Conservation (phyloP, 306 rosid genomes). For the Oemleria cerasiformis region DNA sequence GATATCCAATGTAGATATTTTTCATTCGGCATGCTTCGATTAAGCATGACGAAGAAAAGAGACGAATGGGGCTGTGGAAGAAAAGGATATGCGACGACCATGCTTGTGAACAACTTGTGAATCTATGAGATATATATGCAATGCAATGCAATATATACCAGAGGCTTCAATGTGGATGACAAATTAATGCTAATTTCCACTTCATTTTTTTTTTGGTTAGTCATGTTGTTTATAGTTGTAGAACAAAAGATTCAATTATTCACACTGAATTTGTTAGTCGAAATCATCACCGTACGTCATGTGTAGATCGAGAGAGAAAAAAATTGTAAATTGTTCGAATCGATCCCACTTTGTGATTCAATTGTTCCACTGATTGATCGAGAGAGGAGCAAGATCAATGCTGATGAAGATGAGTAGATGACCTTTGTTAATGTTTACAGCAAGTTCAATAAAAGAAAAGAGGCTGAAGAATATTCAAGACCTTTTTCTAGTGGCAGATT, state of each 20-base stretch:
- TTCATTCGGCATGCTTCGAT: conserved; percentile 1
- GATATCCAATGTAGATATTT: not conserved
- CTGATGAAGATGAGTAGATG: no score
- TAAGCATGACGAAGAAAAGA: not conserved
- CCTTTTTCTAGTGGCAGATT: no score
- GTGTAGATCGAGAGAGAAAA: not conserved
- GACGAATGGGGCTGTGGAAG: not conserved
- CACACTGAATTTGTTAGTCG: not conserved
- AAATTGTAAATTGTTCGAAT: not conserved
- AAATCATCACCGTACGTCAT: not conserved
- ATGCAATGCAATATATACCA: no score
- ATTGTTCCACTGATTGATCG: no score
- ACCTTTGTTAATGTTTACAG: no score
- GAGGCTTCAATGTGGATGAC: not conserved
- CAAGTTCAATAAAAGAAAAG: no score
- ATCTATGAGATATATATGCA: not conserved
- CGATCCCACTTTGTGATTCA: no score
- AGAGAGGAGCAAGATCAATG: no score
- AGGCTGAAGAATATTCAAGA: no score
- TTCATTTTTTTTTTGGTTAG: not conserved
- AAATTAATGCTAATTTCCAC: not conserved
- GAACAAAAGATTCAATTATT: not conserved
- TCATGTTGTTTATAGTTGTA: conserved; percentile 2
- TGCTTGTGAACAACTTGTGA: conserved; percentile 1
- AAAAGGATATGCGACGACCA: not conserved